phyloP scores from a whole-genome alignment of 305 asterid species.

The Solanum hybrid region DNA sequence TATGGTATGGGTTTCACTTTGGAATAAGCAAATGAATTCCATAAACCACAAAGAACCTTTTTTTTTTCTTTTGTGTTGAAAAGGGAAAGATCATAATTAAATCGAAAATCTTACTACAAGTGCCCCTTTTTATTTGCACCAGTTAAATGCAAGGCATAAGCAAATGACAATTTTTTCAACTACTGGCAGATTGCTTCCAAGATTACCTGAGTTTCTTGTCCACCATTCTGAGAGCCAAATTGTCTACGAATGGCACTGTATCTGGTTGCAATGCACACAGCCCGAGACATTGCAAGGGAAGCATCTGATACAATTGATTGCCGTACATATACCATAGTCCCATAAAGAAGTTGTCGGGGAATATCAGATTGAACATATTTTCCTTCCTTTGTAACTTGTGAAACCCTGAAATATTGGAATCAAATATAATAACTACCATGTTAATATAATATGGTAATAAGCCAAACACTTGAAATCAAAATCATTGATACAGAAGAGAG shows the following conservation, averaged over 20 bases:
- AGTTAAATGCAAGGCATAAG: neutral
- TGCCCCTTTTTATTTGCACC: neutral
- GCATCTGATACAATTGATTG: constrained; percentile 87
- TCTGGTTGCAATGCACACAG: constrained; percentile 93
- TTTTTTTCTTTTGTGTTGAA: neutral
- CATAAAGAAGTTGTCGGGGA: constrained; percentile 87
- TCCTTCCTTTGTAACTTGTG: constrained; percentile 91
- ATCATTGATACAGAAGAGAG: neutral
- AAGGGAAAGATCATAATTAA: neutral
- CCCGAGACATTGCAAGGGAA: constrained; percentile 81
- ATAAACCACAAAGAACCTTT: neutral
- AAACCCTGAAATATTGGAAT: constrained; percentile 44
- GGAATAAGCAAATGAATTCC: neutral
- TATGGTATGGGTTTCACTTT: neutral
- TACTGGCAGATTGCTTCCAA: neutral
- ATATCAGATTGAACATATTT: constrained; percentile 68
- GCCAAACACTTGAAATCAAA: neutral
- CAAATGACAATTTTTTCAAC: neutral
- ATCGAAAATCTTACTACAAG: neutral
- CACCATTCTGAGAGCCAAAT: constrained; percentile 87
- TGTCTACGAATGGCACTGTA: constrained; percentile 97
- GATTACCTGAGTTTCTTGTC: constrained; percentile 87
- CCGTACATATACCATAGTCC: constrained; percentile 94
- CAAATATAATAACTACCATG: neutral
- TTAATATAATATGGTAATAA: neutral